These are phyloP conservation scores for Sclerotinia glacialis DNA, from an alignment of 2,329 filamentous ascomycete species.

Conservation along the genomic window DNA sequence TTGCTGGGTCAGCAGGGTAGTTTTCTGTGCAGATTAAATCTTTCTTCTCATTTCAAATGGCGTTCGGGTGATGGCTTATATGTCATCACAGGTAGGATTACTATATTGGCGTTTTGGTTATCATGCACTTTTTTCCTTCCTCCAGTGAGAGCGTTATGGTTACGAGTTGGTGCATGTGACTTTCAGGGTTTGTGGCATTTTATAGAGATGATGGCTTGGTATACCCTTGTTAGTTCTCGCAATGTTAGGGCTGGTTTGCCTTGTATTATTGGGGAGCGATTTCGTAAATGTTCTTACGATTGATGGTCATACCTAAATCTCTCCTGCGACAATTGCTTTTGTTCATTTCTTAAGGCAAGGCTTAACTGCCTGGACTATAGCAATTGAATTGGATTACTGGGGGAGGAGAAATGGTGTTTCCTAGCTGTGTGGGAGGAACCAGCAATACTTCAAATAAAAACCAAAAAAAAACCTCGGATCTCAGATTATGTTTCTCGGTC, in stretches of 20 bases:
- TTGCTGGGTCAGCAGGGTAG: conserved; percentile 20
- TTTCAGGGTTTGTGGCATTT: conserved; percentile 20
- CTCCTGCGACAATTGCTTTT: conserved; percentile 11
- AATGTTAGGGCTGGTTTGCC: conserved; percentile 21
- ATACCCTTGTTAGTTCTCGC: conserved; percentile 21
- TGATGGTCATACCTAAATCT: conserved; percentile 18
- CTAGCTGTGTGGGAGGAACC: conserved; percentile 1
- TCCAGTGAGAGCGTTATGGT: conserved; percentile 18
- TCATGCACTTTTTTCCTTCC: conserved; percentile 9
- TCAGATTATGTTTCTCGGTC: conserved; percentile 18
- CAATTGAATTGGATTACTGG: conserved; percentile 19
- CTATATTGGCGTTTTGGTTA: conserved; percentile 19
- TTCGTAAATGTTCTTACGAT: conserved; percentile 20
- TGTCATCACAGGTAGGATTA: conserved; percentile 2
- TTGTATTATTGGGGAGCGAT: conserved; percentile 19
- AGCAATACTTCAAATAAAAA: conserved; percentile 16
- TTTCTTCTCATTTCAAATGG: conserved; percentile 4
- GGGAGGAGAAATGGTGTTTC: conserved; percentile 11
- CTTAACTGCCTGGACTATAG: conserved; percentile 6
- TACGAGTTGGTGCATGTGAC: conserved; percentile 16
- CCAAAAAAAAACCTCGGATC: conserved; percentile 18
- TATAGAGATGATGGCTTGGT: conserved; percentile 20
- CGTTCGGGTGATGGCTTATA: conserved; percentile 18
- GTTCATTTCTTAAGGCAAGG: conserved; percentile 15
- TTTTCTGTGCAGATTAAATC: not conserved